Evolutionary conservation across 1,139 yeast species (phyloP).

Genomic region (Pneumocystis carinii): DNA sequence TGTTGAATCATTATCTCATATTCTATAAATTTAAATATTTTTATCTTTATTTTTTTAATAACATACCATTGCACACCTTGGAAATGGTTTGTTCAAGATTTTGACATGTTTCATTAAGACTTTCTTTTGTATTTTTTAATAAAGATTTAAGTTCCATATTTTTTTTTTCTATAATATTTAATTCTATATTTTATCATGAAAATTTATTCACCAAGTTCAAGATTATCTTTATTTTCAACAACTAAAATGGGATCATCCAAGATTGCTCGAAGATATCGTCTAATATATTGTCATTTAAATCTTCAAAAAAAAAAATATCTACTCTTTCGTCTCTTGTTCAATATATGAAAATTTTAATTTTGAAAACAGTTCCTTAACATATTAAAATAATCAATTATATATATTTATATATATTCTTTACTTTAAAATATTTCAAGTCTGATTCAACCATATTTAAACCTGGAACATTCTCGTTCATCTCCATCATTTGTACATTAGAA

Average conservation of each 20-base stretch:
- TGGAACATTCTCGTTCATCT: neutral
- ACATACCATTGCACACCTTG: neutral
- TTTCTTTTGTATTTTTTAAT: neutral
- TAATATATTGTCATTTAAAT: neutral
- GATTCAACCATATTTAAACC: neutral
- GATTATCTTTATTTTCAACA: slow-evolving; percentile 6
- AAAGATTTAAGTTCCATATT: neutral
- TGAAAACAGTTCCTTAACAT: slow-evolving; percentile 2
- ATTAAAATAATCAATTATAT: neutral
- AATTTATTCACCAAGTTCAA: slow-evolving; percentile 1
- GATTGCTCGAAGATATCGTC: slow-evolving; percentile 6
- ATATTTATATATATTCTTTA: neutral
- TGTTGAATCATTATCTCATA: slow-evolving; percentile 17
- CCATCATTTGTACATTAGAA: neutral
- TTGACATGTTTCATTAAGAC: neutral
- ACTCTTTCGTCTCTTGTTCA: slow-evolving; percentile 8
- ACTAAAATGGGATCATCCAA: slow-evolving; percentile 6
- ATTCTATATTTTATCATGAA: neutral
- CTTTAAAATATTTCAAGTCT: neutral
- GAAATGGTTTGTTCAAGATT: neutral
- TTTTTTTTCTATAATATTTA: neutral
- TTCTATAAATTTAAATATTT: slow-evolving; percentile 4
- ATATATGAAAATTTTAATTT: slow-evolving; percentile 5
- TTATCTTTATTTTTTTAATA: neutral
- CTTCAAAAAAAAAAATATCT: neutral